Base-by-base conservation (phyloP, 805 yeast genomes). In the Kazachstania psychrophila region DNA sequence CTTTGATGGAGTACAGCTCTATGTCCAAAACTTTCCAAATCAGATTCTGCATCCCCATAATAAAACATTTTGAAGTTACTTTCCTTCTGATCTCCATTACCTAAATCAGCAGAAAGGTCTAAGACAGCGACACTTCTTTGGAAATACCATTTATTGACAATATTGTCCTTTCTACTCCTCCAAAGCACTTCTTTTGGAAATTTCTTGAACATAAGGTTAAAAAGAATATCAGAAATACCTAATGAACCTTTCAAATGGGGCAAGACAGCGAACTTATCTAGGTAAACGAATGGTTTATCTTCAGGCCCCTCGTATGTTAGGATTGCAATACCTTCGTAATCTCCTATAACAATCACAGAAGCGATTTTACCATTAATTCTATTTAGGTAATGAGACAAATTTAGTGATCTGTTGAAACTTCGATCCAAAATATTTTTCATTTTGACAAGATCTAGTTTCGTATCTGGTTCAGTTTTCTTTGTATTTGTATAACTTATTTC, bases 81-180 rank as follows among this genome's bases (percentile, higher is more conserved):
- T n/a, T 53, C 51, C 6, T 31, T 46, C 8, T 51, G 47, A 20
- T 48, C 46, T 4, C 50, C 47, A 28, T 47, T 40, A 12, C 67
- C 69, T 3, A 42, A 26, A 54, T 34, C 52, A 34, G 32, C 60
- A 2, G 65, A 60, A 13, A 79, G 52, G 34, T 69, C 66, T 20
- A 77, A 52, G 19, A 79, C 77, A 1, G 95, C 95, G 13, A 69
- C 63, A 28, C 95, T 79, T 44, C 98, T 68, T 52, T 92, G 96
- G 59, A 89, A 92, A 55, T 89, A 89, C 98, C 98, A 92, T 53
- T 87, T 87, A 64, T 92, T 92, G 6, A 92, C 96, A 0, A 96
- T 95, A 57, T 92, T 92, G 38, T 64, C 72, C 40, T 71, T 72
- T 31, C 95, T 66, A 1, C 97, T 89, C 50, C 98, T 72, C 98